phyloP scores from a whole-genome alignment of 805 yeast genomes.

The Kodamaea nitidulidarum region DNA sequence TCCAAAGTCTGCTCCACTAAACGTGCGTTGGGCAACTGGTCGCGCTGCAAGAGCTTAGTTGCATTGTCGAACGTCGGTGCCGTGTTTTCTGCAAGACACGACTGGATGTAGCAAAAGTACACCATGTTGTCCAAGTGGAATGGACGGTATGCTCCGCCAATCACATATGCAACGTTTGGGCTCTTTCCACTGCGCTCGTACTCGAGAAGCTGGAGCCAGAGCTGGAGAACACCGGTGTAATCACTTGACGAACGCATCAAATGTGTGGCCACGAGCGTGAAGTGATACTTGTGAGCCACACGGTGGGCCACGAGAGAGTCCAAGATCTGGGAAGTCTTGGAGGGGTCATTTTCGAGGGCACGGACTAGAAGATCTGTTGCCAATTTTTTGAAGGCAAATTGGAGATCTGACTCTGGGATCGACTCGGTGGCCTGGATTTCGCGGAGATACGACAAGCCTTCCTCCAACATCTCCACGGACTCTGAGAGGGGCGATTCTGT shows the following conservation, averaged over 20 bases:
- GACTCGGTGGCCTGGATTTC: slow-evolving; percentile 33
- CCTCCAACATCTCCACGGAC: slow-evolving; percentile 35
- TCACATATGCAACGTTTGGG: neutral
- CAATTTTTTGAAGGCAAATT: slow-evolving; percentile 25
- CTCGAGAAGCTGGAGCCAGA: slow-evolving; percentile 35
- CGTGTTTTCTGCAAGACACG: slow-evolving; percentile 22
- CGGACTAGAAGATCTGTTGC: slow-evolving; percentile 20
- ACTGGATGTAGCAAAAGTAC: slow-evolving; percentile 32
- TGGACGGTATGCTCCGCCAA: slow-evolving; percentile 11
- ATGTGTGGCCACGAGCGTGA: slow-evolving; percentile 18
- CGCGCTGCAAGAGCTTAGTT: slow-evolving; percentile 24
- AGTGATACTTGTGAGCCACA: slow-evolving; percentile 34
- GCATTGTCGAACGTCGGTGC: slow-evolving; percentile 23
- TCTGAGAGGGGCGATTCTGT: slow-evolving; percentile 23
- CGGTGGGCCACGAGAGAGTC: slow-evolving; percentile 25
- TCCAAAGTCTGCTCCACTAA: slow-evolving; percentile 17
- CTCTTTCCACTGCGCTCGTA: slow-evolving; percentile 9
- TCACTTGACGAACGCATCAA: slow-evolving; percentile 13
- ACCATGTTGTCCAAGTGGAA: slow-evolving; percentile 23
- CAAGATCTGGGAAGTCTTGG: slow-evolving; percentile 19
- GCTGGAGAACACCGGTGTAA: slow-evolving; percentile 21
- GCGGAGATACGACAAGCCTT: slow-evolving; percentile 36
- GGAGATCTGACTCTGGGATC: slow-evolving; percentile 24
- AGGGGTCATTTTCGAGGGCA: slow-evolving; percentile 12
- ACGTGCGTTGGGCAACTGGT: slow-evolving; percentile 18